These are phyloP conservation scores for Aspergillus tanneri DNA, from an alignment of 2,329 filamentous ascomycete species.

Conservation along the genomic window DNA sequence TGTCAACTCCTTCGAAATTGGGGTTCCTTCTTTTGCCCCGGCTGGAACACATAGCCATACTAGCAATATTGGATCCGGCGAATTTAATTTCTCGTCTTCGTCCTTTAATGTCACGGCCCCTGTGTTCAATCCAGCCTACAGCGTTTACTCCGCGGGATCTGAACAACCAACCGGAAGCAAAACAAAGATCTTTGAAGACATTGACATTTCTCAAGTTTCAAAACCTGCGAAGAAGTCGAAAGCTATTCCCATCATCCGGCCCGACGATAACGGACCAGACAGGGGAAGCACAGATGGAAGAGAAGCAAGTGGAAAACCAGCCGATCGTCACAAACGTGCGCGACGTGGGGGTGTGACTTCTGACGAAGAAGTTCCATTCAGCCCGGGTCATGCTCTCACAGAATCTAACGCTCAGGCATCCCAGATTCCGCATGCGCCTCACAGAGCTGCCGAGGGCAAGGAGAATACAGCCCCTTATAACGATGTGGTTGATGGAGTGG, in stretches of 20 bases:
- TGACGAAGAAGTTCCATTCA: slow-evolving; percentile 74
- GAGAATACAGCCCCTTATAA: slow-evolving; percentile 41
- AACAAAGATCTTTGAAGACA: slow-evolving; percentile 65
- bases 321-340: slow-evolving; percentile 73
- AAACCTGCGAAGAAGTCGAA: slow-evolving; percentile 73
- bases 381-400: slow-evolving; percentile 45
- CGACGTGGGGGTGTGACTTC: slow-evolving; percentile 64
- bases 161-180: slow-evolving; percentile 21
- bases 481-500: slow-evolving; percentile 28
- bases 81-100: slow-evolving; percentile 66
- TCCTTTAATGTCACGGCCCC: slow-evolving; percentile 76
- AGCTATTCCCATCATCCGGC: slow-evolving; percentile 75
- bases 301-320: slow-evolving; percentile 61
- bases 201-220: slow-evolving; percentile 61
- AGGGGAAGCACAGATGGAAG: slow-evolving; percentile 38
- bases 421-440: slow-evolving; percentile 25
- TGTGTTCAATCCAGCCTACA: slow-evolving; percentile 64
- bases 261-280: slow-evolving; percentile 54
- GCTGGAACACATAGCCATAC: slow-evolving; percentile 15
- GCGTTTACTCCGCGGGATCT: slow-evolving; percentile 26
- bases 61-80: slow-evolving; percentile 22
- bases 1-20: slow-evolving; percentile 63
- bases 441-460: slow-evolving; percentile 37
- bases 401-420: slow-evolving; percentile 31
- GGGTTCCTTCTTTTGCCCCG: slow-evolving; percentile 70